phyloP scores from a whole-genome alignment of 1,139 yeast species.

The Casaregolazyma suthepensis region DNA sequence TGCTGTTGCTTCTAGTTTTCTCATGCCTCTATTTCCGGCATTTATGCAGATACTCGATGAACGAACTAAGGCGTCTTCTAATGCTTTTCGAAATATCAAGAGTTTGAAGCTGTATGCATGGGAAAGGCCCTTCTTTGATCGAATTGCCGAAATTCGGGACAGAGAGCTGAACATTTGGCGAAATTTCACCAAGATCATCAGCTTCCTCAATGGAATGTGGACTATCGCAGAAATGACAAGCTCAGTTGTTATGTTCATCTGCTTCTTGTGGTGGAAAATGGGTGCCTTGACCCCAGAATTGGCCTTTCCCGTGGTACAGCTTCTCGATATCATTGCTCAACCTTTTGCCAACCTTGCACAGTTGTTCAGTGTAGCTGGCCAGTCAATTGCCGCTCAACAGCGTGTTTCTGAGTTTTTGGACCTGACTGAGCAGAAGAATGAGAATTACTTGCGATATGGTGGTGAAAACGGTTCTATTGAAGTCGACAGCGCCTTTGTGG shows the following conservation, averaged over 20 bases:
- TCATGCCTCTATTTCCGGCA: background rate
- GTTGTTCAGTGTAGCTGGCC: constrained; percentile 52
- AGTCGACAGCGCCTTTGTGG: background rate
- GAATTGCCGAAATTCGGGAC: constrained; percentile 41
- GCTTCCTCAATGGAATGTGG: background rate
- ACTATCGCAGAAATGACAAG: constrained; percentile 38
- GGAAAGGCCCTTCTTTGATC: constrained; percentile 51
- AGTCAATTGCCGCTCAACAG: background rate
- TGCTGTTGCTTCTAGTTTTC: background rate
- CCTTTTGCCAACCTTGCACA: constrained; percentile 57
- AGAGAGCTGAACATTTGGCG: constrained; percentile 38
- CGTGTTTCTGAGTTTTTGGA: background rate
- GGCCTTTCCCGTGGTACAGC: constrained; percentile 45
- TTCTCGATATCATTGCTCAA: constrained; percentile 59
- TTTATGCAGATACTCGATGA: background rate
- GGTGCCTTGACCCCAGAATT: constrained; percentile 52
- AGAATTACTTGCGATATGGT: background rate
- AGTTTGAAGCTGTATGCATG: constrained; percentile 63
- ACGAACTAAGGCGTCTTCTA: constrained; percentile 37
- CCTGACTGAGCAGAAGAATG: background rate
- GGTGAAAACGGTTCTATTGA: constrained; percentile 33
- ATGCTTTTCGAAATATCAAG: constrained; percentile 53
- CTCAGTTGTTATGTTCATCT: constrained; percentile 47
- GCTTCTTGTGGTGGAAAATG: constrained; percentile 56
- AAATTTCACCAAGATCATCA: constrained; percentile 16